Percentiles rank a stretch among this genome's conserved stretches.
Conservation (phyloP, 352 stramenopile species). For the Thalassiosira exigua region DNA sequence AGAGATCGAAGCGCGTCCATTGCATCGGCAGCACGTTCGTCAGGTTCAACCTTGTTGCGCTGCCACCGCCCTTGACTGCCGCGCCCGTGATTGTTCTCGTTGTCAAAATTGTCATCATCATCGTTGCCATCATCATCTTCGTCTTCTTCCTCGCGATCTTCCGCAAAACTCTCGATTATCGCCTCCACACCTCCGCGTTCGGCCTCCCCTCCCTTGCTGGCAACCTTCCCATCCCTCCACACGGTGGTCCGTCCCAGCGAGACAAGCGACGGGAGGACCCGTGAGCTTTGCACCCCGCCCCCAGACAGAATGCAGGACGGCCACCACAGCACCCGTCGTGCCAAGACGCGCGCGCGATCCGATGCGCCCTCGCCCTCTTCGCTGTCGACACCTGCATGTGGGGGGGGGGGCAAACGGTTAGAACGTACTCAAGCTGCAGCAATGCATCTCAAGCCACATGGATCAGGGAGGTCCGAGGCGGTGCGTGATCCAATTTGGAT, state of each 20-base stretch:
- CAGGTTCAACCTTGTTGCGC: neutral
- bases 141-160: neutral
- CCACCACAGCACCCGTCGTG: constrained; percentile 53
- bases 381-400: constrained; percentile 9
- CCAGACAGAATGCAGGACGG: constrained; percentile 42
- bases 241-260: constrained; percentile 45
- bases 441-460: no score
- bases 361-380: constrained; percentile 36
- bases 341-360: constrained; percentile 45
- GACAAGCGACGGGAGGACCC: constrained; percentile 46
- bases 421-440: no score
- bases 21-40: constrained; percentile 41
- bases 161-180: neutral
- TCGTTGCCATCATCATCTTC: constrained; percentile 13
- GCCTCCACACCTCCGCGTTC: neutral
- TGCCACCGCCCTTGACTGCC: neutral
- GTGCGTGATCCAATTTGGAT: no score
- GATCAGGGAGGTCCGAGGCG: no score
- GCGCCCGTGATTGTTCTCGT: neutral
- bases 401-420: neutral
- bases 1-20: constrained; percentile 41
- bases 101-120: constrained; percentile 16
- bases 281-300: neutral
- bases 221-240: constrained; percentile 24
- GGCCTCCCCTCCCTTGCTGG: no score